Base-by-base conservation (phyloP, 2,329 filamentous ascomycete genomes). In the Fusarium concolor region DNA sequence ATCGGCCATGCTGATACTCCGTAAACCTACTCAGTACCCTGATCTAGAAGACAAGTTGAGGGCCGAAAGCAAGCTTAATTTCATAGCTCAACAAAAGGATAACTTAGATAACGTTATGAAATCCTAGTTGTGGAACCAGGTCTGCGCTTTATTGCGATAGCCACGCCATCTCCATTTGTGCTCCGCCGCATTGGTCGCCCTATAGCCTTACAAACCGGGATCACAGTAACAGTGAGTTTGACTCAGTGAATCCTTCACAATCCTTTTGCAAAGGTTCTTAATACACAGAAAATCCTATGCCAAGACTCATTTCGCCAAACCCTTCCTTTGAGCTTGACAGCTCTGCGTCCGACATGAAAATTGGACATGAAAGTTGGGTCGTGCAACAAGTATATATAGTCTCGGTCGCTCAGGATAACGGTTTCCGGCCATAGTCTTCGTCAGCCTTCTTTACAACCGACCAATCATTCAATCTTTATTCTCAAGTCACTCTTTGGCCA, bases 391-490 rank as follows among this genome's bases (percentile, higher is more conserved):
- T 57, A 57, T 38, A 59, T 37, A 37, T 9, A 9, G 5, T 3
- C 2, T 15, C 4, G 26, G 2, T 10, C n/a, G 0, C 5, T 0
- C 29, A 31, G 0, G 22, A 24, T 24, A 24, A 24, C 22, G 22
- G 22, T 24, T 24, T 24, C 22, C 22, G 22, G 22, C 22, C 22
- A 24, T 24, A 33, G 26, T 43, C 24, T 2, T 26, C 20, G 43
- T 17, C 31, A 9, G 12, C 10, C 6, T 2, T 17, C 6, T 33
- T 43, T 4, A 0, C 15, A 37, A 2, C 2, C 10, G 20, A 2
- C 9, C 2, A 1, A 15, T 6, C 6, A 10, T 15, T 10, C 24
- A n/a, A 31, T 24, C 22, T 4, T 24, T 24, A 3, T 2, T 9
- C 12, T 17, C 0, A 2, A 2, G 10, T 10, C 9, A 6, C 0